A percentile compares a stretch with the other conserved stretches of the same genome.
phyloP scores from a whole-genome alignment of 2,329 filamentous ascomycete species.

The Stagonosporopsis rhizophila region DNA sequence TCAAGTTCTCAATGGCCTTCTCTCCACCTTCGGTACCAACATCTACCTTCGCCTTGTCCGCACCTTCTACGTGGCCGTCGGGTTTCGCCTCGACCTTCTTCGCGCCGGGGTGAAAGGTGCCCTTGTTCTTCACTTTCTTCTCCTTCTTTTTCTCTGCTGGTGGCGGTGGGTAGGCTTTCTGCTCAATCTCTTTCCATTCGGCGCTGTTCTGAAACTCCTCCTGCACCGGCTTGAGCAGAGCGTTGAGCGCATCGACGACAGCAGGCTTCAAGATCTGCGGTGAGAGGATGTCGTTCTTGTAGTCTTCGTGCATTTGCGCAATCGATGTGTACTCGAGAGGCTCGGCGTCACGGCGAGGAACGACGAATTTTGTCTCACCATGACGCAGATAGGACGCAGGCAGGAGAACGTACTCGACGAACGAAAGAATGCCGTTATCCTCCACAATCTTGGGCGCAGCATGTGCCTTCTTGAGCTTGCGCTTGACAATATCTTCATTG shows the following conservation, averaged over 20 bases:
- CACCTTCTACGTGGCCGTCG: slow-evolving; percentile 55
- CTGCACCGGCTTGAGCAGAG: slow-evolving; percentile 79
- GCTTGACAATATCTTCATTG: slow-evolving; percentile 72
- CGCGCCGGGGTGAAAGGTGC: slow-evolving; percentile 64
- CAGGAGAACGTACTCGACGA: slow-evolving; percentile 86
- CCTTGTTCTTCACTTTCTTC: slow-evolving; percentile 76
- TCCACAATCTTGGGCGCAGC: slow-evolving; percentile 78
- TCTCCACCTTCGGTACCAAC: slow-evolving; percentile 49
- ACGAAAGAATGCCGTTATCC: slow-evolving; percentile 84
- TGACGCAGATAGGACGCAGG: slow-evolving; percentile 72
- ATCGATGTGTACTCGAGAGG: slow-evolving; percentile 82
- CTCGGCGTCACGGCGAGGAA: slow-evolving; percentile 73
- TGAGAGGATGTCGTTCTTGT: slow-evolving; percentile 78
- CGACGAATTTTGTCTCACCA: slow-evolving; percentile 67
- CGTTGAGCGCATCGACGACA: slow-evolving; percentile 74
- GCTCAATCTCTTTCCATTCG: slow-evolving; percentile 81
- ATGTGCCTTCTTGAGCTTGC: slow-evolving; percentile 75
- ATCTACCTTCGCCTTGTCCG: slow-evolving; percentile 51
- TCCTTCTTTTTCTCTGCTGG: slow-evolving; percentile 70
- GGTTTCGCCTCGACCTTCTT: slow-evolving; percentile 52
- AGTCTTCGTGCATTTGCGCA: slow-evolving; percentile 78
- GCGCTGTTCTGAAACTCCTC: slow-evolving; percentile 71
- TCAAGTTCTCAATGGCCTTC: slow-evolving; percentile 43
- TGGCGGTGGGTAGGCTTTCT: slow-evolving; percentile 81
- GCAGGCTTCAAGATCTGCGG: slow-evolving; percentile 90